Conservation (phyloP, 495 filamentous ascomycete genomes). For the Aspergillus funiculosus region DNA sequence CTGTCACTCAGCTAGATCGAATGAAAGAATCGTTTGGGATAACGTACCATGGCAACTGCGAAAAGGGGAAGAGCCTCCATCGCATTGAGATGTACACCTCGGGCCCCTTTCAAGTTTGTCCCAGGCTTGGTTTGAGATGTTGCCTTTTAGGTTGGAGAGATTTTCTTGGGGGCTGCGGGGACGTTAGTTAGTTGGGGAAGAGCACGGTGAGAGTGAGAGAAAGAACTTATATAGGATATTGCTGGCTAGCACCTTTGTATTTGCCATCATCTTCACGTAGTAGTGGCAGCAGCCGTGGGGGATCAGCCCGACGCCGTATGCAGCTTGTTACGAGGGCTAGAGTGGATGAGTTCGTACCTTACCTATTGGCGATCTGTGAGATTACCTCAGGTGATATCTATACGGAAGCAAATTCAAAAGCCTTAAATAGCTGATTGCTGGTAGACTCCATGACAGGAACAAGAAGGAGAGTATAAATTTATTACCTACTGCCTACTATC, state of each 20-base stretch:
- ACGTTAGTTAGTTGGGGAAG: neutral
- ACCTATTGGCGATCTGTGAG: no score
- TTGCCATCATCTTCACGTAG: conserved; percentile 28
- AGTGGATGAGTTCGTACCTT: conserved; percentile 27
- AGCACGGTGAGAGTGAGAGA: neutral
- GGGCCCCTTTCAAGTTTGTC: conserved; percentile 22
- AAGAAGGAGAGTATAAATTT: no score
- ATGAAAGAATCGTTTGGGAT: no score
- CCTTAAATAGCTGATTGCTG: no score
- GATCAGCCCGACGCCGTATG: conserved; percentile 23
- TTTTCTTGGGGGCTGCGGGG: conserved; percentile 24
- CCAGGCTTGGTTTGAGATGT: conserved; percentile 20
- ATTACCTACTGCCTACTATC: no score
- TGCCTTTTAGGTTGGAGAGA: conserved; percentile 23
- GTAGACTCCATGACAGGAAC: no score
- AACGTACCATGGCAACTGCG: conserved; percentile 25
- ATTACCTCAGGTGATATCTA: no score
- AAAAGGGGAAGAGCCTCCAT: conserved; percentile 27
- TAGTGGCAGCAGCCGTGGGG: conserved; percentile 28
- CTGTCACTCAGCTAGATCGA: neutral
- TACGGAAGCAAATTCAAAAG: no score
- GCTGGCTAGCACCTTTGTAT: conserved; percentile 23
- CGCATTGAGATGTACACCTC: conserved; percentile 27
- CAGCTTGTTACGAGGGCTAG: conserved; percentile 23
- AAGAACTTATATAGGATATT: conserved; percentile 18